Percentiles rank a stretch among this genome's conserved stretches.
phyloP scores from a whole-genome alignment of 495 filamentous ascomycete species.

The Penicillium angulare region DNA sequence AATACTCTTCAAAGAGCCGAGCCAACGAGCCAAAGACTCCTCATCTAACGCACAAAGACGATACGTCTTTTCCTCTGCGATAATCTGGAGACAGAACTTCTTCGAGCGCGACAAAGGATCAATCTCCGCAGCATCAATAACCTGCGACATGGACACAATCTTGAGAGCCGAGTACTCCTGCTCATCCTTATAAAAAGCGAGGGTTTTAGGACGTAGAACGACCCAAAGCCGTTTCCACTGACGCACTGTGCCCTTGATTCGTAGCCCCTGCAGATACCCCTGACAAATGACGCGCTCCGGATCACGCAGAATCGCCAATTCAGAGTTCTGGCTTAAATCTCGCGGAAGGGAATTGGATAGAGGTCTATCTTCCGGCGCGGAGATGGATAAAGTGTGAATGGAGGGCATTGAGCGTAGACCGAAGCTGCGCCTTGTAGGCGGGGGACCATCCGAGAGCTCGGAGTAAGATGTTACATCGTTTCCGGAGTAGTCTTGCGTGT shows the following conservation, averaged over 20 bases:
- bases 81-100: conserved; percentile 84
- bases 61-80: conserved; percentile 90
- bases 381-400: conserved; percentile 30
- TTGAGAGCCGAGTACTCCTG: conserved; percentile 85
- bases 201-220: conserved; percentile 80
- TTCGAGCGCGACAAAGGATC: conserved; percentile 84
- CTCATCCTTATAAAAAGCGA: conserved; percentile 93
- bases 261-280: conserved; percentile 83
- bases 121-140: conserved; percentile 91
- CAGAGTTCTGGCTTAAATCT: conserved; percentile 57
- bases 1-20: conserved; percentile 89
- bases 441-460: conserved; percentile 75
- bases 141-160: conserved; percentile 72
- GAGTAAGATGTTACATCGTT: conserved; percentile 87
- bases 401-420: conserved; percentile 35
- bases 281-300: conserved; percentile 83
- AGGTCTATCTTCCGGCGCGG: conserved; percentile 27
- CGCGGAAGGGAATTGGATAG: conserved; percentile 32
- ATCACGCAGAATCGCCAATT: conserved; percentile 55
- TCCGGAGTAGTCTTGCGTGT: conserved; percentile 76
- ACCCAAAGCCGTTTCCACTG: conserved; percentile 96
- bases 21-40: conserved; percentile 76
- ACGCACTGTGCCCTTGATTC: conserved; percentile 79
- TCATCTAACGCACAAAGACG: conserved; percentile 82
- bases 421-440: conserved; percentile 21